These are phyloP conservation scores for Dactylellina cionopaga DNA, from an alignment of 2,329 filamentous ascomycete genomes.

Conservation along the genomic window DNA sequence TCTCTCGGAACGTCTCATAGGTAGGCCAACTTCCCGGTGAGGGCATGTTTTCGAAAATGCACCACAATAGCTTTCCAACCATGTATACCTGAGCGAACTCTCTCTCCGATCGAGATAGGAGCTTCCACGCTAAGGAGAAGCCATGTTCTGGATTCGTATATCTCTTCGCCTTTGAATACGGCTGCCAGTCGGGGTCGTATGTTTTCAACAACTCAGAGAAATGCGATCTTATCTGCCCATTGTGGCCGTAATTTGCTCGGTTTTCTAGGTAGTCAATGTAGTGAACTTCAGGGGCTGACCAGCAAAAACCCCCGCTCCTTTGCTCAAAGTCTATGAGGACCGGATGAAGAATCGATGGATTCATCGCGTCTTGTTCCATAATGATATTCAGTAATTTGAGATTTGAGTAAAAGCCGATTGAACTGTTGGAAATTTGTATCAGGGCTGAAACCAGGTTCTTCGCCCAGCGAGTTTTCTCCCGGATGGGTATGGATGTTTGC, in stretches of 20 bases:
- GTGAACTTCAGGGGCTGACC: not conserved
- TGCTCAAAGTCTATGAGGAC: not conserved
- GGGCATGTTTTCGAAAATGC: not conserved
- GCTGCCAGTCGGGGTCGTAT: not conserved
- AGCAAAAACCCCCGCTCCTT: not conserved
- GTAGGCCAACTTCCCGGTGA: not conserved
- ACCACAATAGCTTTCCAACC: not conserved
- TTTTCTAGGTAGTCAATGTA: not conserved
- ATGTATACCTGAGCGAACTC: not conserved
- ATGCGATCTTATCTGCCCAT: not conserved
- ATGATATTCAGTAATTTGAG: not conserved
- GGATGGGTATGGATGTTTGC: not conserved
- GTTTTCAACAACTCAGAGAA: not conserved
- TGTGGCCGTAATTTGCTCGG: no score
- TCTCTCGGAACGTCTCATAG: no score
- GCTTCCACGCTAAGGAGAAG: not conserved
- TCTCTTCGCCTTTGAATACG: not conserved
- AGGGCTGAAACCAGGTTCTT: not conserved
- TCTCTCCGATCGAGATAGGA: not conserved
- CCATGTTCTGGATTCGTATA: not conserved
- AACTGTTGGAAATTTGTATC: not conserved
- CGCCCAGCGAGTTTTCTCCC: not conserved
- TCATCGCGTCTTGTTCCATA: not conserved
- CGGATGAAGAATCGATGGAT: not conserved
- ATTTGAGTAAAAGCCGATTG: not conserved